phyloP scores from a whole-genome alignment of 2,329 filamentous ascomycete genomes.

The Alternaria sp. region DNA sequence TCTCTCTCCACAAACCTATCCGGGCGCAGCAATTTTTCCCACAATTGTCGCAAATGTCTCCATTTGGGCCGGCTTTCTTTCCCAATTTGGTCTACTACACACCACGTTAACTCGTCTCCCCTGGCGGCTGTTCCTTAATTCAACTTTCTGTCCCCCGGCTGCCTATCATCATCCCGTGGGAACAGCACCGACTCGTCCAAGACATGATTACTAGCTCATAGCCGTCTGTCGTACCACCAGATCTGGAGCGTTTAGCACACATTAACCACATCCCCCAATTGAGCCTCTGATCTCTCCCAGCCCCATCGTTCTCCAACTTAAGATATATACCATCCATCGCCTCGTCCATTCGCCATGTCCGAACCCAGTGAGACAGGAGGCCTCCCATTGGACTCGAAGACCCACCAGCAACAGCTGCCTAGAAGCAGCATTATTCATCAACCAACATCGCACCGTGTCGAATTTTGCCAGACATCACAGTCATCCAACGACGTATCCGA shows the following conservation, averaged over 20 bases:
- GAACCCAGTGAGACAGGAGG: conserved; percentile 45
- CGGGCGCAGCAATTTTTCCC: conserved; percentile 45
- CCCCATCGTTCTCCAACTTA: conserved; percentile 33
- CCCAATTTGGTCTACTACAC: conserved; percentile 39
- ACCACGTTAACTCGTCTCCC: conserved; percentile 38
- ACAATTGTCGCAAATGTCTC: conserved; percentile 43
- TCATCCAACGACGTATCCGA: conserved; percentile 41
- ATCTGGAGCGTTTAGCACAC: conserved; percentile 44
- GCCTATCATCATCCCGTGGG: conserved; percentile 41
- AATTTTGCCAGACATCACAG: conserved; percentile 35
- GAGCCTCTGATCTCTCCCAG: conserved; percentile 45
- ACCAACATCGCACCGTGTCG: conserved; percentile 28
- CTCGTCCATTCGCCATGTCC: conserved; percentile 45
- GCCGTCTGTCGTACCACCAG: conserved; percentile 43
- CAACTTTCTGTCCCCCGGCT: conserved; percentile 39
- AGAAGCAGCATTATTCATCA: conserved; percentile 30
- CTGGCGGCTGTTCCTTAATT: conserved; percentile 43
- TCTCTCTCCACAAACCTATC: conserved; percentile 36
- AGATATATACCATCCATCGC: conserved; percentile 46
- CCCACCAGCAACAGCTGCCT: conserved; percentile 33
- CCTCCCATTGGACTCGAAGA: conserved; percentile 41
- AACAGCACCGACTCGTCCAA: conserved; percentile 38
- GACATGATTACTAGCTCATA: conserved; percentile 46
- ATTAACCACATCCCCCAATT: conserved; percentile 41
- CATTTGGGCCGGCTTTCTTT: conserved; percentile 46